A percentile compares a stretch with the other conserved stretches of the same genome.
Conservation (phyloP, 2,329 filamentous ascomycete genomes). For the Cryphonectria japonica region DNA sequence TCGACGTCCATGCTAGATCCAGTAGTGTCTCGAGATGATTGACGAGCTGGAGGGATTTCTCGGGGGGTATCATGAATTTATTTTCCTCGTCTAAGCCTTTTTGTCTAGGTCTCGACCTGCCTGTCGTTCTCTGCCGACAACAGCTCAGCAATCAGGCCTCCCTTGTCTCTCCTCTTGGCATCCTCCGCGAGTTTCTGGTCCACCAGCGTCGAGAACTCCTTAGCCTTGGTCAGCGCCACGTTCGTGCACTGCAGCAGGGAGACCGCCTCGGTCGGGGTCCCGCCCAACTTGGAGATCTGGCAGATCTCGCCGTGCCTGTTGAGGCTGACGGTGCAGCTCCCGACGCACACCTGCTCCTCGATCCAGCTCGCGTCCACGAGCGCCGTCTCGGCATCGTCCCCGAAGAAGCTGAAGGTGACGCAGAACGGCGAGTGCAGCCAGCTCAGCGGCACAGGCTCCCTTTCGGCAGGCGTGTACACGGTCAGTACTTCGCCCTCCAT, state of each 20-base stretch:
- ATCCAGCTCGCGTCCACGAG: constrained; percentile 73
- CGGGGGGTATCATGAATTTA: constrained; percentile 44
- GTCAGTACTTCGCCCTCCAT: constrained; percentile 84
- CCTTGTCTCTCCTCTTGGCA: constrained; percentile 74
- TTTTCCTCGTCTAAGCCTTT: background rate
- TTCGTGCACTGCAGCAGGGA: constrained; percentile 76
- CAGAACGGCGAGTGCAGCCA: constrained; percentile 93
- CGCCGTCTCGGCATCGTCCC: constrained; percentile 70
- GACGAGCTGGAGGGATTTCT: constrained; percentile 12
- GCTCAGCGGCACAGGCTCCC: constrained; percentile 86
- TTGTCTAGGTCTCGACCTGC: constrained; percentile 40
- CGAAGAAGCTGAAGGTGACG: constrained; percentile 85
- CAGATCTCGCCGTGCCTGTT: constrained; percentile 91
- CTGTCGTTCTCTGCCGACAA: constrained; percentile 83
- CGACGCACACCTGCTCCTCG: constrained; percentile 77
- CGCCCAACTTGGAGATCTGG: constrained; percentile 88
- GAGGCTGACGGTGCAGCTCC: constrained; percentile 79
- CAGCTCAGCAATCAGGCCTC: constrained; percentile 76
- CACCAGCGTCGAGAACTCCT: constrained; percentile 76
- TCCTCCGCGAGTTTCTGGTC: constrained; percentile 77
- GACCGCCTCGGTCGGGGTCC: constrained; percentile 78
- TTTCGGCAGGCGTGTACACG: constrained; percentile 80
- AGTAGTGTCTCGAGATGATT: constrained; percentile 1
- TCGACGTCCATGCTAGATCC: background rate
- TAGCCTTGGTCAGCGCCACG: constrained; percentile 76